A percentile compares a stretch with the other conserved stretches of the same genome.
These are phyloP conservation scores for Zasmidium citrigriseum DNA, from an alignment of 2,329 filamentous ascomycete species.

Conservation along the genomic window DNA sequence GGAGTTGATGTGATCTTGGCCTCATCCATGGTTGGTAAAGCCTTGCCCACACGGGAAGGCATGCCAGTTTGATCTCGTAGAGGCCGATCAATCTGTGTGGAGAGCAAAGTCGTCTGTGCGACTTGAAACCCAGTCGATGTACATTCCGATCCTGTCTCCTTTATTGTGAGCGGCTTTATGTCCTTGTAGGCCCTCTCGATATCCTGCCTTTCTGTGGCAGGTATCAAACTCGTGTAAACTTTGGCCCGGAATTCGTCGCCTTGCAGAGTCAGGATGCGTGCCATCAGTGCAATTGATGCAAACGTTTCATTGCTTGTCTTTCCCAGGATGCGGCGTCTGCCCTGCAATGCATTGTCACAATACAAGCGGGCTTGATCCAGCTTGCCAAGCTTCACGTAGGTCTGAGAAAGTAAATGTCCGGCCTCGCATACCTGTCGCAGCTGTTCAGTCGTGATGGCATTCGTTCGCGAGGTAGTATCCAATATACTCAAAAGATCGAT, in stretches of 20 bases:
- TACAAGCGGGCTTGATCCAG: constrained; percentile 16
- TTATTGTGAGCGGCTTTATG: no score
- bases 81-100: no score
- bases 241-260: constrained; percentile 10
- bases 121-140: no score
- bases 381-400: constrained; percentile 12
- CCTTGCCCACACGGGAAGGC: no score
- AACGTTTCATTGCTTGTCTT: constrained; percentile 10
- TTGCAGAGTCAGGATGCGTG: constrained; percentile 14
- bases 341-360: constrained; percentile 16
- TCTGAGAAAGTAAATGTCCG: constrained; percentile 15
- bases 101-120: no score
- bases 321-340: constrained; percentile 15
- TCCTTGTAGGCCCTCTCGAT: no score
- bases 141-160: no score
- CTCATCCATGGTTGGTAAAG: no score
- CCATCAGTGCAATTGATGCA: constrained; percentile 17
- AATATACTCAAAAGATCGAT: constrained; percentile 20
- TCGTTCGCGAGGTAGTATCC: constrained; percentile 1
- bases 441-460: constrained; percentile 4
- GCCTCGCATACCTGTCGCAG: constrained; percentile 12
- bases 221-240: constrained; percentile 15
- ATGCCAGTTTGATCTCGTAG: no score
- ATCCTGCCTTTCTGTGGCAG: background rate
- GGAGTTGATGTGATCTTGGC: no score